Evolutionary conservation across 257 asterid species (phyloP).

Genomic region (Marsdenia floribunda): DNA sequence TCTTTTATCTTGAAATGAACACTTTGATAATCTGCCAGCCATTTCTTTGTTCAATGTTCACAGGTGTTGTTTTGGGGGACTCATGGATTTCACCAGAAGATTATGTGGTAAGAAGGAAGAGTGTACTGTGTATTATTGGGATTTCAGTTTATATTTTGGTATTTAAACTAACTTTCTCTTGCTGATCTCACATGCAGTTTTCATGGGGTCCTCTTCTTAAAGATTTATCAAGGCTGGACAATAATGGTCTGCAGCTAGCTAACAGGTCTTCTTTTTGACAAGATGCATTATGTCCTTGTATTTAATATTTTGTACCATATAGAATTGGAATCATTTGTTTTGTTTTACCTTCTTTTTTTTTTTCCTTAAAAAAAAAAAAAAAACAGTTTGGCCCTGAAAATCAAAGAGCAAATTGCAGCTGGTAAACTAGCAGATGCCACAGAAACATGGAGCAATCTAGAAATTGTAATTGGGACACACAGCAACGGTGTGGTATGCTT

Average conservation of each 20-base stretch:
- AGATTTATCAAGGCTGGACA: conserved; percentile 80
- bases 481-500: conserved; percentile 64
- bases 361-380: background rate
- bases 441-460: conserved; percentile 56
- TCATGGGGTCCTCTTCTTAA: conserved; percentile 97
- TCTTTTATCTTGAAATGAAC: background rate
- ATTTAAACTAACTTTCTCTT: background rate
- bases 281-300: background rate
- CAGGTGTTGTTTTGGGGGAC: conserved; percentile 88
- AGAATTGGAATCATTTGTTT: background rate
- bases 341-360: background rate
- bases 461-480: conserved; percentile 34
- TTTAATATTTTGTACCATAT: background rate
- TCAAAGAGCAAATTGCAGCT: conserved; percentile 42
- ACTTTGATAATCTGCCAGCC: background rate
- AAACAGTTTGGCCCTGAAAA: conserved; percentile 61
- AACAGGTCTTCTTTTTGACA: conserved; percentile 43
- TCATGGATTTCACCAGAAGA: conserved; percentile 98
- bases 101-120: conserved; percentile 53
- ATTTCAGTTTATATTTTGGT: background rate
- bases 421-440: conserved; percentile 64
- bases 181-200: conserved; percentile 37
- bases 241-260: conserved; percentile 52
- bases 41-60: background rate
- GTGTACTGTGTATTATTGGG: background rate